Percentiles rank a stretch among this genome's conserved stretches.
These are phyloP conservation scores for Calonectria pauciramosa DNA, from an alignment of 2,329 filamentous ascomycete species.

Conservation along the genomic window DNA sequence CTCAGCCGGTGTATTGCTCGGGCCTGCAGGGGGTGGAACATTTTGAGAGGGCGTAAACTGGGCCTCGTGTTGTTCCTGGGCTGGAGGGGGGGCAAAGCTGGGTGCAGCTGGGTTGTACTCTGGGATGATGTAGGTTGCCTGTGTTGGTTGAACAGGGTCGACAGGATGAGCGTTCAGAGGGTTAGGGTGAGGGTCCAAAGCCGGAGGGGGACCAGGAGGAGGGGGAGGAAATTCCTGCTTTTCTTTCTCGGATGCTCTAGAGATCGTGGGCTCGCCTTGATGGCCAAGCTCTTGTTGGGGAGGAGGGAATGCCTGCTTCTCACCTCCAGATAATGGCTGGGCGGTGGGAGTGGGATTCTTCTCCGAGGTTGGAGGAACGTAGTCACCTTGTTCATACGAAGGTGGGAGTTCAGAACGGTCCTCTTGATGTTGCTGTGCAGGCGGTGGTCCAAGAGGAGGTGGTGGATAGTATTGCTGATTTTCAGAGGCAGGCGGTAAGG, in stretches of 20 bases:
- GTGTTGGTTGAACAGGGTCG: slow-evolving; percentile 32
- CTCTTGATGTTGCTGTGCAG: slow-evolving; percentile 31
- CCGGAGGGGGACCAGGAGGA: slow-evolving; percentile 42
- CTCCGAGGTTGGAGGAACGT: background rate
- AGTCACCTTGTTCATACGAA: slow-evolving; percentile 22
- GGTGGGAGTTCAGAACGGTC: slow-evolving; percentile 14
- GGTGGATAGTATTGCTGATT: slow-evolving; percentile 41
- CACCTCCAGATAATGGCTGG: background rate
- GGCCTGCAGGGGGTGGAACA: background rate
- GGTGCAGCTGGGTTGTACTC: slow-evolving; percentile 49
- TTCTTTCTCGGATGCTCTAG: background rate
- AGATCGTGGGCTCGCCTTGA: background rate
- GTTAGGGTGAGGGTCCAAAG: slow-evolving; percentile 35
- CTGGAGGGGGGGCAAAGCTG: slow-evolving; percentile 47
- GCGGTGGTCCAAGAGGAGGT: slow-evolving; percentile 43
- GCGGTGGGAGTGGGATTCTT: slow-evolving; percentile 13
- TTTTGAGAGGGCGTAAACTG: slow-evolving; percentile 20
- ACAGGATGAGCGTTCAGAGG: slow-evolving; percentile 40
- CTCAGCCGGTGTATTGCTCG: slow-evolving; percentile 8
- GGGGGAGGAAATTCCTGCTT: slow-evolving; percentile 33
- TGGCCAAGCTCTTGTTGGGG: background rate
- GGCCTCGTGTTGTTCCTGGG: slow-evolving; percentile 23
- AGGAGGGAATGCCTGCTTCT: slow-evolving; percentile 11
- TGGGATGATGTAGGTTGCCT: slow-evolving; percentile 47
- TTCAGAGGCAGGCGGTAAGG: slow-evolving; percentile 35